Conservation (phyloP, 345 rosid genomes). For the Arabis alpina region DNA sequence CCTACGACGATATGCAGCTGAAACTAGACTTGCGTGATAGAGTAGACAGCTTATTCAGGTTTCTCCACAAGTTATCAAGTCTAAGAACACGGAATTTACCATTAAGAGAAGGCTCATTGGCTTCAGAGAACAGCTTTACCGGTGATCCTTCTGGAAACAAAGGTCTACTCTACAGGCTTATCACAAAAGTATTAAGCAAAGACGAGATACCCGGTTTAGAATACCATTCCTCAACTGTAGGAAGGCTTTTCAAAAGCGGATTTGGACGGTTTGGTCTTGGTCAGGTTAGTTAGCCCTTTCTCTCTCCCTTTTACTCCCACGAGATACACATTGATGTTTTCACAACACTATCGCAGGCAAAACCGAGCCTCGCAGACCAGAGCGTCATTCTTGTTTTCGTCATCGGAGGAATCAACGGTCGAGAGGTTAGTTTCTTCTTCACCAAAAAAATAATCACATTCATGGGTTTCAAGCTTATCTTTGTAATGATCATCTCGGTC, state of each 20-base stretch:
- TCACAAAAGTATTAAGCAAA: conserved; percentile 65
- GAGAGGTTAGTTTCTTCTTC: conserved; percentile 56
- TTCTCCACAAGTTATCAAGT: conserved; percentile 75
- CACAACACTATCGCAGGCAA: conserved; percentile 57
- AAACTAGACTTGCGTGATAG: conserved; percentile 88
- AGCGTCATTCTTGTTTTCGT: conserved; percentile 81
- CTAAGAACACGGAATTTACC: conserved; percentile 55
- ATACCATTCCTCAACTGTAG: conserved; percentile 95
- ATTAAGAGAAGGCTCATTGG: conserved; percentile 58
- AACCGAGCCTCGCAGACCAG: conserved; percentile 85
- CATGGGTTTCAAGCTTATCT: neutral
- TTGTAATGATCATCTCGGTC: neutral
- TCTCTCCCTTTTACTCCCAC: conserved; percentile 5
- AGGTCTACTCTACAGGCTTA: conserved; percentile 72
- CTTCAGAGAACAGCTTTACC: conserved; percentile 54
- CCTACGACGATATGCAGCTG: conserved; percentile 78
- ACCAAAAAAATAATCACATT: neutral
- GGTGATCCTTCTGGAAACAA: conserved; percentile 62
- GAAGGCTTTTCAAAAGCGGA: conserved; percentile 93
- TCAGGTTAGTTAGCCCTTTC: conserved; percentile 55
- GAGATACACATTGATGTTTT: conserved; percentile 12
- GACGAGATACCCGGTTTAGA: conserved; percentile 74
- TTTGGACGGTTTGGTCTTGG: conserved; percentile 97
- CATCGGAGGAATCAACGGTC: conserved; percentile 87
- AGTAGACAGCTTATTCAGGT: conserved; percentile 80